Evolutionary conservation across 2,329 filamentous ascomycete species (phyloP), one percentile per base, ranked within the genome.

Genomic region (Diaporthe aspalathi): DNA sequence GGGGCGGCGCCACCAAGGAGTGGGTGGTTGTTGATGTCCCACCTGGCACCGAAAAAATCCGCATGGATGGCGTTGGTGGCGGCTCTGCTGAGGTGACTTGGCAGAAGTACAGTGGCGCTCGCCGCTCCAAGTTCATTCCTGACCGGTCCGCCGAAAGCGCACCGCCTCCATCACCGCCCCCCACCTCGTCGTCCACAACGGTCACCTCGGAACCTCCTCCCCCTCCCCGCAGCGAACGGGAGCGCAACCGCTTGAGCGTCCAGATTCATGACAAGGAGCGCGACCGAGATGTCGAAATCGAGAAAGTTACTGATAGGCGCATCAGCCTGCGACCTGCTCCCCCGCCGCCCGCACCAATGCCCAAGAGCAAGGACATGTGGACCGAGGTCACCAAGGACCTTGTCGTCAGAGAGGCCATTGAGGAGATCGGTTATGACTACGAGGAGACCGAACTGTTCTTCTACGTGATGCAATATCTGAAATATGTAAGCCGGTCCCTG

Each of bases 301-400:
- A 89, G 63, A 87, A 88, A 75, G 84, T 86, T 29, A 85, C 84
- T 22, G 89, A 91, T 73, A 83, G 83, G 74, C 84, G 80, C 74
- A 83, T 84, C 74, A 75, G 77, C 27, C 80, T 82, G 70, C 82
- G 81, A 35, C 80, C 77, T 73, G 80, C 73, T 63, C 79, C 75
- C 70, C 82, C 77, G 68, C 77, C 81, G 20, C 77, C 77, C 29
- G 78, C 80, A 8, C 71, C 71, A 3, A 43, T 62, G 49, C 72
- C 72, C 24, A 86, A 85, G 66, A 83, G 87, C 40, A 87, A 88
- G 70, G 90, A 92, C 72, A 93, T 97, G 84, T 98, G 95, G 95
- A 99, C 96, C 0, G 96, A 98, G 82, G 94, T 99, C 76, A 97
- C 95, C 56, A 97, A 97, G 83, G 95, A 97, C 76, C 83, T 98